Evolutionary conservation across 192 early-diverging fungal genomes (phyloP).

Genomic region (Mortierella hygrophila): DNA sequence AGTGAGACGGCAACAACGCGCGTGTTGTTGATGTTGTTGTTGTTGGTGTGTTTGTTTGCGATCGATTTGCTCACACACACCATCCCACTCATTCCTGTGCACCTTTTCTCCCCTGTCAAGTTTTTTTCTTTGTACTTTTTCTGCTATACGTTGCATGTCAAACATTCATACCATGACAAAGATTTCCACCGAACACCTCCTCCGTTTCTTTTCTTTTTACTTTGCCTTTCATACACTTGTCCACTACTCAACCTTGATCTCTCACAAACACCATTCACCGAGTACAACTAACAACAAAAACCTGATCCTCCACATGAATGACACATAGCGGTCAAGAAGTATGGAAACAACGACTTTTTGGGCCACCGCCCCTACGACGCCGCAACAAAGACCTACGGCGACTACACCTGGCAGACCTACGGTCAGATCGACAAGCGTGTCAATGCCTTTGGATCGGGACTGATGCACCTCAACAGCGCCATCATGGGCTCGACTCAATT

Average conservation of each 20-base stretch:
- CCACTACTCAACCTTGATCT: not conserved
- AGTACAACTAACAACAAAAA: not conserved
- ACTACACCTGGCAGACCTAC: conserved; percentile 79
- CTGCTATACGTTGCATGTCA: not conserved
- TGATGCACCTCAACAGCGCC: conserved; percentile 67
- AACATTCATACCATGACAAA: not conserved
- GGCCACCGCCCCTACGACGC: conserved; percentile 70
- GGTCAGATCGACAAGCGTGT: conserved; percentile 65
- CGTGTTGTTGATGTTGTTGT: not conserved
- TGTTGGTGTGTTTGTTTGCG: not conserved
- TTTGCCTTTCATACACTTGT: not conserved
- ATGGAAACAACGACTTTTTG: conserved; percentile 66
- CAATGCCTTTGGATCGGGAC: conserved; percentile 74
- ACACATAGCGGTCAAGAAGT: conserved; percentile 61
- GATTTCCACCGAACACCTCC: not conserved
- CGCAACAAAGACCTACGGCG: conserved; percentile 66
- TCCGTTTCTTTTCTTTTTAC: not conserved
- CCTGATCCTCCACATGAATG: not conserved
- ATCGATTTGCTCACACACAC: not conserved
- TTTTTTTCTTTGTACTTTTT: not conserved
- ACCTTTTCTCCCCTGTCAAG: no score
- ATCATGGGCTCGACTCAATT: conserved; percentile 25
- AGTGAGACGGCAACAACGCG: not conserved
- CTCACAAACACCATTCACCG: not conserved
- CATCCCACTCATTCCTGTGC: not conserved